Percentiles rank a stretch among this genome's conserved stretches.
Conservation (phyloP, 2,329 filamentous ascomycete genomes). For the Colletotrichum sublineola region DNA sequence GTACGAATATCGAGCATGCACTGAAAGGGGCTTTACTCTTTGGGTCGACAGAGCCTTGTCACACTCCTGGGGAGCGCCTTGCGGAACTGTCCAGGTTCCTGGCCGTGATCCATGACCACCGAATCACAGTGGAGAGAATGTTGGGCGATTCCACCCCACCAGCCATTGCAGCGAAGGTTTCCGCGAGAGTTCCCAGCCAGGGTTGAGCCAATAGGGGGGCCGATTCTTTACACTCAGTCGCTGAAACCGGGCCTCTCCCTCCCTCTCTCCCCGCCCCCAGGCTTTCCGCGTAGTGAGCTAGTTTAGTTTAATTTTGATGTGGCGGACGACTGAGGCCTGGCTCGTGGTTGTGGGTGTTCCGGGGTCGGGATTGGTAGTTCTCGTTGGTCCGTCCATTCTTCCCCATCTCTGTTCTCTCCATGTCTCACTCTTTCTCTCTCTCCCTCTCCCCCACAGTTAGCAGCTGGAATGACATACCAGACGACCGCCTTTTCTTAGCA, state of each 20-base stretch:
- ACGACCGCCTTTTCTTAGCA: constrained; percentile 15
- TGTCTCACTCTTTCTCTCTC: neutral
- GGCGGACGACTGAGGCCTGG: constrained; percentile 3
- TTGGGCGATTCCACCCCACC: constrained; percentile 33
- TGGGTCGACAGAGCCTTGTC: constrained; percentile 6
- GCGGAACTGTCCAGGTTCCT: neutral
- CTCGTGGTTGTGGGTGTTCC: constrained; percentile 21
- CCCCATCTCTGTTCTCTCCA: neutral
- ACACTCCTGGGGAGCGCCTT: constrained; percentile 10
- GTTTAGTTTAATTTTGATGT: no score
- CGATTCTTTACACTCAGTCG: constrained; percentile 17
- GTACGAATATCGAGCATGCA: neutral
- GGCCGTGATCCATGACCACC: constrained; percentile 7
- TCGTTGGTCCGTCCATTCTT: constrained; percentile 12
- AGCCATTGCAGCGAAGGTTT: constrained; percentile 35
- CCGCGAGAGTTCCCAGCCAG: constrained; percentile 31
- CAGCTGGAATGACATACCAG: neutral
- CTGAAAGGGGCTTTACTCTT: constrained; percentile 3
- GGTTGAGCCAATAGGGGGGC: constrained; percentile 28
- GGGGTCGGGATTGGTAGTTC: constrained; percentile 11
- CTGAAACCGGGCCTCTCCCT: constrained; percentile 21
- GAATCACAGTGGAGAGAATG: constrained; percentile 28
- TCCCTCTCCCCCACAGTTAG: neutral
- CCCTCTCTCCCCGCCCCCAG: neutral
- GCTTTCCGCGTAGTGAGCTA: neutral